phyloP scores from a whole-genome alignment of 1,284 basidiomycete genomes.

The Moniliella sp. region DNA sequence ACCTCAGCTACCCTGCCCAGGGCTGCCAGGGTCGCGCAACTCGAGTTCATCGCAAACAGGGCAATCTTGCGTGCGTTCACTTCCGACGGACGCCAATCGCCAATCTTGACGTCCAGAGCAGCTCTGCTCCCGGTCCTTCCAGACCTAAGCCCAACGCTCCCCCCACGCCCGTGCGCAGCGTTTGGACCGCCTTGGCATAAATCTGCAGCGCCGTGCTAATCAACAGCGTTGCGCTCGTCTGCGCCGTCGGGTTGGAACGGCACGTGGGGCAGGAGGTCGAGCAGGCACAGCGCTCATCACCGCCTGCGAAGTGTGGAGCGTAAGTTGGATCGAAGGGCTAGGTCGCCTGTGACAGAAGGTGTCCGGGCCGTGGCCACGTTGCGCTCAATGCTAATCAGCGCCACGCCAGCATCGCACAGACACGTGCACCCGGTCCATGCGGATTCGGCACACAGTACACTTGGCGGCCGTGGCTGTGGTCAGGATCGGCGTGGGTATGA shows the following conservation, averaged over 20 bases:
- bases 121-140: not conserved
- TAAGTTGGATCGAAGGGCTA: slow-evolving; percentile 14
- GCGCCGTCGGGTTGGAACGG: slow-evolving; percentile 16
- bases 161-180: slow-evolving; percentile 9
- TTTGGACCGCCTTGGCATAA: slow-evolving; percentile 24
- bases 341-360: not conserved
- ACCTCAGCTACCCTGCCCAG: slow-evolving; percentile 16
- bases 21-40: slow-evolving; percentile 20
- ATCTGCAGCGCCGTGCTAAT: slow-evolving; percentile 30
- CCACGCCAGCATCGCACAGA: slow-evolving; percentile 22
- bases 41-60: slow-evolving; percentile 30
- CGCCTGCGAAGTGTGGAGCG: slow-evolving; percentile 22
- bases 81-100: slow-evolving; percentile 14
- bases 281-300: slow-evolving; percentile 25
- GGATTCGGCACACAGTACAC: slow-evolving; percentile 32
- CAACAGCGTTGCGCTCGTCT: slow-evolving; percentile 15
- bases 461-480: no score
- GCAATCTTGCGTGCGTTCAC: slow-evolving; percentile 26
- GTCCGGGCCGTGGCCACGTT: slow-evolving; percentile 3
- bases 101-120: slow-evolving; percentile 19
- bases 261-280: slow-evolving; percentile 29
- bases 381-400: slow-evolving; percentile 15
- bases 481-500: no score
- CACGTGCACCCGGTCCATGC: slow-evolving; percentile 25
- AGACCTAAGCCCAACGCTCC: not conserved